Evolutionary conservation across 2,329 filamentous ascomycete genomes (phyloP).

Genomic region (Raffaelea ambrosiae): DNA sequence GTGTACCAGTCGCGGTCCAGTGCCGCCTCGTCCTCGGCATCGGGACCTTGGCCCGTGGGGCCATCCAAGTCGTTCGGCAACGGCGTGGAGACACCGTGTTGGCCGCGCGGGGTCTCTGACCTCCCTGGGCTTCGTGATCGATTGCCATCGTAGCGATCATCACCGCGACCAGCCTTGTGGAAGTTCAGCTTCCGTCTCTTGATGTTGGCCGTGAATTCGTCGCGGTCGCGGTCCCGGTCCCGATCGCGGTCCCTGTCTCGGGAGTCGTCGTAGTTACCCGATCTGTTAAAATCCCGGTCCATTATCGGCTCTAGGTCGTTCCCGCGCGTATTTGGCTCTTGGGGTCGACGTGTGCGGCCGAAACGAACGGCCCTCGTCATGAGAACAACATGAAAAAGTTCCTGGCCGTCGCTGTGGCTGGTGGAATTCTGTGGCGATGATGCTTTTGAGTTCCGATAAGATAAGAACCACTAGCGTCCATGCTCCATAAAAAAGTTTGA

Average conservation of each 20-base stretch:
- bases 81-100: conserved; percentile 22
- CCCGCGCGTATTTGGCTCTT: too few species aligned
- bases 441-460: conserved; percentile 17
- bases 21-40: conserved; percentile 62
- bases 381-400: too few species aligned
- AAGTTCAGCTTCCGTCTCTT: conserved; percentile 57
- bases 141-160: conserved; percentile 48
- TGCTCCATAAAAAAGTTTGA: conserved; percentile 25
- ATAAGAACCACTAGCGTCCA: conserved; percentile 21
- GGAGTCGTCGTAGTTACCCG: conserved; percentile 14
- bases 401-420: conserved; percentile 3
- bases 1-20: conserved; percentile 91
- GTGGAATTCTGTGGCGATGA: conserved; percentile 1
- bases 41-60: conserved; percentile 47
- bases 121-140: conserved; percentile 33
- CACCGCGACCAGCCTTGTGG: conserved; percentile 36
- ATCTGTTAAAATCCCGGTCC: background rate
- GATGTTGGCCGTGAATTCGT: conserved; percentile 28
- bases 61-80: conserved; percentile 49
- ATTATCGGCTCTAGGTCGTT: background rate
- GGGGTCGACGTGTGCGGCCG: too few species aligned
- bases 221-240: conserved; percentile 1
- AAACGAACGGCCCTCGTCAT: too few species aligned
- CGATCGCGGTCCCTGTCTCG: background rate
- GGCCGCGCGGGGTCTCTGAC: conserved; percentile 11